Evolutionary conservation across 2,329 filamentous ascomycete species (phyloP).

Genomic region (Phyllosticta ampelicida): DNA sequence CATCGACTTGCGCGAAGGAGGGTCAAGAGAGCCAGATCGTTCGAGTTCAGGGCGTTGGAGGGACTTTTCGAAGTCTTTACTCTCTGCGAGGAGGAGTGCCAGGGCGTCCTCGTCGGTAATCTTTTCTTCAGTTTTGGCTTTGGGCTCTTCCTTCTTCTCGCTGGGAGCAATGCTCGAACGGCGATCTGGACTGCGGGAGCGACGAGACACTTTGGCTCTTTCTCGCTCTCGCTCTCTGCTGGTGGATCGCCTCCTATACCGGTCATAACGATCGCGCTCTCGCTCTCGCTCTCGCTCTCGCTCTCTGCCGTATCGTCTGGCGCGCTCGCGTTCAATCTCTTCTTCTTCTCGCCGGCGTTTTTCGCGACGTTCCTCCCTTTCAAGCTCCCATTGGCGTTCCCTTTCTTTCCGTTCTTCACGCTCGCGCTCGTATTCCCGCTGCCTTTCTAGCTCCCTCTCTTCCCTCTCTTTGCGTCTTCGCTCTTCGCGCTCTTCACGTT

Average conservation of each 20-base stretch:
- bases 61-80: constrained; percentile 27
- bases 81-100: constrained; percentile 25
- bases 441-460: constrained; percentile 25
- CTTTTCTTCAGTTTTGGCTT: constrained; percentile 21
- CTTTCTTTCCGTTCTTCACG: constrained; percentile 34
- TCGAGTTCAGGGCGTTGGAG: constrained; percentile 26
- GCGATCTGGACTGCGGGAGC: constrained; percentile 10
- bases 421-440: constrained; percentile 40
- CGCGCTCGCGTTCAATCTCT: constrained; percentile 39
- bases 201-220: constrained; percentile 11
- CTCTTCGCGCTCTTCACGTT: constrained; percentile 16
- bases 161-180: constrained; percentile 5
- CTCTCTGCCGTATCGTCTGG: constrained; percentile 17
- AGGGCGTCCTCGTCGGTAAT: constrained; percentile 24
- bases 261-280: constrained; percentile 14
- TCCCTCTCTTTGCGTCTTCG: constrained; percentile 34
- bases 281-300: constrained; percentile 21
- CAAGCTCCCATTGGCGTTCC: constrained; percentile 25
- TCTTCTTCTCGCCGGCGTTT: constrained; percentile 33
- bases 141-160: constrained; percentile 13
- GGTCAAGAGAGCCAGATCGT: constrained; percentile 29
- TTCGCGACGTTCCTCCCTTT: constrained; percentile 16
- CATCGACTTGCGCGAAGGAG: constrained; percentile 28
- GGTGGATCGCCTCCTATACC: background rate
- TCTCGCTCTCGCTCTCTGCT: constrained; percentile 13